Evolutionary conservation across 1,139 yeast genomes (phyloP).

Genomic region (Saccharomyces pastorianus): DNA sequence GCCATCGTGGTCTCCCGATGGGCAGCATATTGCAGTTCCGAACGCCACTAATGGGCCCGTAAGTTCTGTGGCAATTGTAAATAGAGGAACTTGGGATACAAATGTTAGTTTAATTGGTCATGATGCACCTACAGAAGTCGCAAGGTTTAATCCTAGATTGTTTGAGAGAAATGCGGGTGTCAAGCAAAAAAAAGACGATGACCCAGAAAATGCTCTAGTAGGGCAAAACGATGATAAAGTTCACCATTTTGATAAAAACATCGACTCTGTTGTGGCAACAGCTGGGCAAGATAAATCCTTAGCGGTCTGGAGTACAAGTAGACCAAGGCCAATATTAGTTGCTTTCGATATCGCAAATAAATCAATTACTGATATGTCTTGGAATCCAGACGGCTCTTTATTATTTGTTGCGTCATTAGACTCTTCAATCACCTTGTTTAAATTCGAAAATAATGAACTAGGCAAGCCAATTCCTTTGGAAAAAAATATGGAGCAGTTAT

Average conservation of each 20-base stretch:
- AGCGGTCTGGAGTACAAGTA: conserved; percentile 62
- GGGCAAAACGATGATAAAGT: conserved; percentile 9
- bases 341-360: conserved; percentile 54
- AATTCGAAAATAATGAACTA: conserved; percentile 62
- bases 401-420: conserved; percentile 75
- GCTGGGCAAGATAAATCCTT: conserved; percentile 73
- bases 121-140: conserved; percentile 94
- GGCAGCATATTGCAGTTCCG: conserved; percentile 91
- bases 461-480: conserved; percentile 64
- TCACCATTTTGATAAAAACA: conserved; percentile 14
- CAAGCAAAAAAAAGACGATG: conserved; percentile 1
- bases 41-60: conserved; percentile 97
- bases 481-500: conserved; percentile 60
- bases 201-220: not conserved
- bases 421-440: conserved; percentile 68
- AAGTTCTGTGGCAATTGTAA: conserved; percentile 77
- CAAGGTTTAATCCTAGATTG: conserved; percentile 72
- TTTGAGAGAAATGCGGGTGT: conserved; percentile 32
- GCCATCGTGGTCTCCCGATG: conserved; percentile 97
- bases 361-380: conserved; percentile 64
- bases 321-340: conserved; percentile 54
- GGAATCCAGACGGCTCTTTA: conserved; percentile 71
- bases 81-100: conserved; percentile 88
- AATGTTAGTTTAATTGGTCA: conserved; percentile 88
- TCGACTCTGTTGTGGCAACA: conserved; percentile 53